Evolutionary conservation across 2,329 filamentous ascomycete genomes (phyloP).

Genomic region (Aspergillus sp.): DNA sequence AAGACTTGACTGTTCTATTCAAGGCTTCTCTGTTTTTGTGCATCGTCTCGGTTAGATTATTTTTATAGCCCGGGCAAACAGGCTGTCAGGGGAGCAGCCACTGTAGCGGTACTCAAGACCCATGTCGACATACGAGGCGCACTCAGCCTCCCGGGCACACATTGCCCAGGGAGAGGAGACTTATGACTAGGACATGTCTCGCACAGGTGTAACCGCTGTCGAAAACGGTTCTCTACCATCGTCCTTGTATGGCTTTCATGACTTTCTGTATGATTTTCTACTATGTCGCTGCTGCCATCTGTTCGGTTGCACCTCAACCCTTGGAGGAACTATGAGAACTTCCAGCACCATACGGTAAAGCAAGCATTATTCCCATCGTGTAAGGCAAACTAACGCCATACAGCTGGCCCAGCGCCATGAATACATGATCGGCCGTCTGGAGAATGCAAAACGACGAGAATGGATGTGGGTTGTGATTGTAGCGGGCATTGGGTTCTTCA

Average conservation of each 20-base stretch:
- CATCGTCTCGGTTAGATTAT: too few relatives aligned
- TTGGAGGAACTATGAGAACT: constrained; percentile 15
- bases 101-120: too few relatives aligned
- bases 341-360: constrained; percentile 12
- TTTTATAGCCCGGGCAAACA: too few relatives aligned
- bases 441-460: constrained; percentile 15
- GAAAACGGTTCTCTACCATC: too few relatives aligned
- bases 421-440: constrained; percentile 13
- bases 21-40: too few relatives aligned
- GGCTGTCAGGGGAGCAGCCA: too few relatives aligned
- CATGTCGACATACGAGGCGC: neutral
- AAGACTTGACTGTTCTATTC: too few relatives aligned
- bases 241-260: too few relatives aligned
- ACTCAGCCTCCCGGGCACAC: constrained; percentile 1
- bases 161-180: neutral
- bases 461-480: constrained; percentile 17
- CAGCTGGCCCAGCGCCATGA: constrained; percentile 15
- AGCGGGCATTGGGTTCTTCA: constrained; percentile 16
- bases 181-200: neutral
- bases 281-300: constrained; percentile 3
- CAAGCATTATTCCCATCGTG: too few relatives aligned
- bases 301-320: constrained; percentile 14
- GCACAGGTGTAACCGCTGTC: neutral
- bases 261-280: neutral
- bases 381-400: neutral